Evolutionary conservation across 2,329 filamentous ascomycete species (phyloP).

Genomic region (Verticillium klebahnii): DNA sequence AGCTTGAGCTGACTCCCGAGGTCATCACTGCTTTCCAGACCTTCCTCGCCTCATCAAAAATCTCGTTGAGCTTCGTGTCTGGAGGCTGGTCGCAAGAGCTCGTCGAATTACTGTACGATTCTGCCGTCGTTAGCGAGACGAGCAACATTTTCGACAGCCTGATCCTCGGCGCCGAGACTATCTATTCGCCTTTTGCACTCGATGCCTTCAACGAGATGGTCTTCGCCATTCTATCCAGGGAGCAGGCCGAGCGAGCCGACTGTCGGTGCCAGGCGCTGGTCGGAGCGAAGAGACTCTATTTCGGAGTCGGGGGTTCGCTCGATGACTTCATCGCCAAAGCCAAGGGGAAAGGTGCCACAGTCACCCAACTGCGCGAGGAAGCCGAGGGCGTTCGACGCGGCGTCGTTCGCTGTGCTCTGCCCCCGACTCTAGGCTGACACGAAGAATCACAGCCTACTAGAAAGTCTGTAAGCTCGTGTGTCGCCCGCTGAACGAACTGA

Average conservation of each 20-base stretch:
- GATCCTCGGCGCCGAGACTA: constrained; percentile 74
- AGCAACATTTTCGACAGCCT: constrained; percentile 31
- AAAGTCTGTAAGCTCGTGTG: too few species aligned
- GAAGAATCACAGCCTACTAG: background rate
- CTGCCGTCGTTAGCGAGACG: constrained; percentile 4
- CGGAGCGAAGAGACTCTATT: constrained; percentile 76
- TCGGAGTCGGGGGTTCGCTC: constrained; percentile 77
- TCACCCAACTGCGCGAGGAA: constrained; percentile 53
- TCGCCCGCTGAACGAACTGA: background rate
- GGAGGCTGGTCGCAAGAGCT: constrained; percentile 70
- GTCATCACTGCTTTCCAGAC: constrained; percentile 55
- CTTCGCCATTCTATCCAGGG: constrained; percentile 49
- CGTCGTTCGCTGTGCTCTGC: constrained; percentile 48
- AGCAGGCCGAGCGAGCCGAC: constrained; percentile 24
- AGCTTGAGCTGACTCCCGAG: constrained; percentile 58
- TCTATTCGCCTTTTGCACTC: constrained; percentile 73
- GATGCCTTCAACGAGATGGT: constrained; percentile 64
- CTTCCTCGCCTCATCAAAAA: constrained; percentile 42
- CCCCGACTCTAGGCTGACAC: background rate
- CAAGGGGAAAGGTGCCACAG: constrained; percentile 39
- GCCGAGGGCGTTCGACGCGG: constrained; percentile 56
- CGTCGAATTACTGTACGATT: constrained; percentile 49
- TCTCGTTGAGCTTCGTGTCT: constrained; percentile 64
- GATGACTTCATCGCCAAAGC: constrained; percentile 64
- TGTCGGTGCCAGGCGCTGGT: constrained; percentile 47